Evolutionary conservation across 2,329 filamentous ascomycete species (phyloP), one percentile per base, ranked within the genome.

Genomic region (Diaporthe sp.): DNA sequence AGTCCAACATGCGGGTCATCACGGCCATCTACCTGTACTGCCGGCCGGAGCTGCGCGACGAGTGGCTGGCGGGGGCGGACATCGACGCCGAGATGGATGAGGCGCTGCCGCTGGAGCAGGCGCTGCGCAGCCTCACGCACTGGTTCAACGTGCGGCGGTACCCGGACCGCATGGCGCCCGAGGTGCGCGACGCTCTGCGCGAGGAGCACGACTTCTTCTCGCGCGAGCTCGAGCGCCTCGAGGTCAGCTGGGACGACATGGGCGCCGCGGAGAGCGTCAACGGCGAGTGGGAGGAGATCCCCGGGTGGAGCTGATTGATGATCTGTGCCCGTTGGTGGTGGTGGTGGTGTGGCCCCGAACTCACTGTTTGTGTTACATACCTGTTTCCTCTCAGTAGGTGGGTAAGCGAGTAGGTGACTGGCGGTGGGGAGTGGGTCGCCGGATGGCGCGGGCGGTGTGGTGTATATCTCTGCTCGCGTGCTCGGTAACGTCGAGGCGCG

Each of bases 1-100:
- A 98, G 86, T 93, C 92, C 80, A 98, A 99, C 84, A 99, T 99
- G 97, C 94, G 96, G 73, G 96, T 98, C 81, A 99, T 99, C 82
- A 99, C 97, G 0, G 95, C 96, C 4, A 95, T 99, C 1, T 99
- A 98, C 84, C 88, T 99, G 67, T 95, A 98, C 85, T 98, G 96
- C 82, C 90, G 95, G 10, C 96, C 96, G 0, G 96, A 98, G 83
- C 88, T 99, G 61, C 90, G 96, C 42, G 97, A 99, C 82, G 97
- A 98, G 85, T 98, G 97, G 96, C 89, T 98, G 1, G 92, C 94
- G 0, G 96, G 96, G 7, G 94, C 93, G 76, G 96, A 98, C 82
- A 92, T 98, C 1, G 97, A 99, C 80, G 94, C 94, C 0, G 96
- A 98, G 79, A 95, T 98, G 1, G 97, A 98, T 81, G 95, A 98